These are phyloP conservation scores for Clarireedia monteithiana DNA, from an alignment of 2,329 filamentous ascomycete species.

Conservation along the genomic window DNA sequence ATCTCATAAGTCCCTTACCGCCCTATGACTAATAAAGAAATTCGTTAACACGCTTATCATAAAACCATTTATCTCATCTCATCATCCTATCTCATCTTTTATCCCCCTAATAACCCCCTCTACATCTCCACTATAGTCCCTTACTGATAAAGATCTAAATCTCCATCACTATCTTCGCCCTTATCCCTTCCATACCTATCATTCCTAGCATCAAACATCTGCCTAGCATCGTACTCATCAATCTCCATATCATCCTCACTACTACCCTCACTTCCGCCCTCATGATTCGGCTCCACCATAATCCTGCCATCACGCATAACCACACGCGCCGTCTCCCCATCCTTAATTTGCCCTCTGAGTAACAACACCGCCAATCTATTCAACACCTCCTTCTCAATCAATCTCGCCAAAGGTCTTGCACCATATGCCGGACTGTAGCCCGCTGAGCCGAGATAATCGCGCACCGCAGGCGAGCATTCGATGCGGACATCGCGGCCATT, in stretches of 20 bases:
- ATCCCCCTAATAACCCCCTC: not conserved
- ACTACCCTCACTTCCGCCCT: conserved; percentile 56
- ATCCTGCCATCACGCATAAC: conserved; percentile 75
- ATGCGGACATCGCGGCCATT: conserved; percentile 86
- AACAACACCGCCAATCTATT: conserved; percentile 91
- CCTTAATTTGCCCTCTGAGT: conserved; percentile 72
- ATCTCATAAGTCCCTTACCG: too few relatives aligned
- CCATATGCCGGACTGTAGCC: conserved; percentile 96
- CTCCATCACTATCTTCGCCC: conserved; percentile 37
- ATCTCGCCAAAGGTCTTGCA: conserved; percentile 75
- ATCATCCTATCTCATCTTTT: not conserved
- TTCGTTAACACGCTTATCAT: too few relatives aligned
- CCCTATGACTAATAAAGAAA: too few relatives aligned
- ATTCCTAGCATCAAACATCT: conserved; percentile 40
- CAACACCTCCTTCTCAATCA: conserved; percentile 96
- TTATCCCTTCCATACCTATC: not conserved
- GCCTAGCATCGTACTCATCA: conserved; percentile 46
- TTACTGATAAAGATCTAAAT: conserved; percentile 46
- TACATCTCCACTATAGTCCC: not conserved
- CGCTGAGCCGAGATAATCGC: conserved; percentile 83
- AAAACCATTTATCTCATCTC: not conserved
- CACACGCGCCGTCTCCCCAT: conserved; percentile 77
- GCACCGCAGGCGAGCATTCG: conserved; percentile 73
- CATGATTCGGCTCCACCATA: conserved; percentile 76
- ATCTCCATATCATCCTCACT: conserved; percentile 60